phyloP scores from a whole-genome alignment of 192 early-diverging fungal species.

The Coemansia sp. region DNA sequence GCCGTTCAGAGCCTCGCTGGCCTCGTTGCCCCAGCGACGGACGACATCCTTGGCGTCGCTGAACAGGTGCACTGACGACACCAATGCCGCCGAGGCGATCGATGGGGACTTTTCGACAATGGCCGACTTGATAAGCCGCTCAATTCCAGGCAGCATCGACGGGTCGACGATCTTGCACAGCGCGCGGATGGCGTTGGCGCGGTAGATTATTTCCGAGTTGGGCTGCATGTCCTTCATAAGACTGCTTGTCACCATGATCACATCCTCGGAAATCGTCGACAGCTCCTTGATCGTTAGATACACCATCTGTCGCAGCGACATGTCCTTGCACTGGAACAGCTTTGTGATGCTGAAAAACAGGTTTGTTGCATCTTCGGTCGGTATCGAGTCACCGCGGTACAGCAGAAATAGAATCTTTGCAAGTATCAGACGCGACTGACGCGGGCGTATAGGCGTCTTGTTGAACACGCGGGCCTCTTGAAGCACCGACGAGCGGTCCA shows the following conservation, averaged over 20 bases:
- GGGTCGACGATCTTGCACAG: slow-evolving; percentile 94
- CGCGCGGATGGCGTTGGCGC: slow-evolving; percentile 94
- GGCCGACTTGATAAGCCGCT: slow-evolving; percentile 93
- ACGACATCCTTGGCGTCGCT: slow-evolving; percentile 84
- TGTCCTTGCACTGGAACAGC: slow-evolving; percentile 95
- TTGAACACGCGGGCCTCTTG: slow-evolving; percentile 98
- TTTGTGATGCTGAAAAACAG: slow-evolving; percentile 97
- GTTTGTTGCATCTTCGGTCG: slow-evolving; percentile 95
- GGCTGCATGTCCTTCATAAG: slow-evolving; percentile 97
- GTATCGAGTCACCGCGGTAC: slow-evolving; percentile 84
- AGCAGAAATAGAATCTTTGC: slow-evolving; percentile 94
- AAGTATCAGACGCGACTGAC: slow-evolving; percentile 88
- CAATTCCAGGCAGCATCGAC: slow-evolving; percentile 93
- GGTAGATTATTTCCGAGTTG: slow-evolving; percentile 86
- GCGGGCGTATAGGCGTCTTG: slow-evolving; percentile 90
- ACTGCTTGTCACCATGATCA: slow-evolving; percentile 95
- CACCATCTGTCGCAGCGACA: slow-evolving; percentile 93
- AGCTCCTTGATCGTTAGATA: slow-evolving; percentile 98
- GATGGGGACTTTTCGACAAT: slow-evolving; percentile 93
- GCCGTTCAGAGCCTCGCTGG: slow-evolving; percentile 87
- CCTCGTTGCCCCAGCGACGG: slow-evolving; percentile 96
- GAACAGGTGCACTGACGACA: slow-evolving; percentile 88
- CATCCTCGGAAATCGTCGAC: slow-evolving; percentile 88
- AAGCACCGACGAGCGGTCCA: slow-evolving; percentile 90
- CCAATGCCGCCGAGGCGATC: slow-evolving; percentile 88